phyloP scores from a whole-genome alignment of 495 filamentous ascomycete species.

The Aspergillus funiculosus region DNA sequence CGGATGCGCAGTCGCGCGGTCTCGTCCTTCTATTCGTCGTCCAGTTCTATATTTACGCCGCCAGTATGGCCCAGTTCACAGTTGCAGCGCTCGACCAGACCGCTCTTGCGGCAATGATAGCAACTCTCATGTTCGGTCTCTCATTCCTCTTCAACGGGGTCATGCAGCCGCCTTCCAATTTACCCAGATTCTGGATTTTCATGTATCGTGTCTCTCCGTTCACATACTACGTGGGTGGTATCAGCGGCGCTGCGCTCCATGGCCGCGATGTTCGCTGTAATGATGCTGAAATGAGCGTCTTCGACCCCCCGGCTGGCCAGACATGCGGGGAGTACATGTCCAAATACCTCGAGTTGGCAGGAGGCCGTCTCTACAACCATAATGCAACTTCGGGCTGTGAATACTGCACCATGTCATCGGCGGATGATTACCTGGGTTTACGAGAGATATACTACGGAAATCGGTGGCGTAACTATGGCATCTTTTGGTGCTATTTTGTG shows the following conservation, averaged over 20 bases:
- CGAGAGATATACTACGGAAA: conserved; percentile 46
- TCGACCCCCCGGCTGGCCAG: conserved; percentile 41
- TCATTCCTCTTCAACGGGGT: conserved; percentile 52
- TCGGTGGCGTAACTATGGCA: conserved; percentile 63
- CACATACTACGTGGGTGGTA: conserved; percentile 56
- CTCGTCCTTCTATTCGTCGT: conserved; percentile 49
- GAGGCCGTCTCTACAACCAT: conserved; percentile 36
- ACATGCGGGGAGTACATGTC: conserved; percentile 47
- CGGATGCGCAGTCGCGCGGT: conserved; percentile 38
- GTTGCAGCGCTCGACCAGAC: conserved; percentile 50
- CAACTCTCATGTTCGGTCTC: conserved; percentile 51
- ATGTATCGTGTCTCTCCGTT: conserved; percentile 68
- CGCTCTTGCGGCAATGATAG: conserved; percentile 48
- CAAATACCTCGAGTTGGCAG: conserved; percentile 22
- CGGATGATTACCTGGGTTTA: conserved; percentile 53
- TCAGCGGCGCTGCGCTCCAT: conserved; percentile 30
- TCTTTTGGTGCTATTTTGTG: conserved; percentile 54
- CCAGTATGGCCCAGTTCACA: conserved; percentile 48
- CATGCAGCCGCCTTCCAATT: conserved; percentile 49
- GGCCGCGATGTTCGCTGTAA: conserved; percentile 50
- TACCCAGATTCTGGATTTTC: conserved; percentile 71
- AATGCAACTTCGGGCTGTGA: conserved; percentile 47
- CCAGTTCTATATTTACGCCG: conserved; percentile 42
- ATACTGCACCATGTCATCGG: conserved; percentile 53
- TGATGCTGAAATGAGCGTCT: conserved; percentile 44